Percentiles rank a stretch among this genome's conserved stretches.
These are phyloP conservation scores for Diospyros lotus DNA, from an alignment of 148 eudicot genomes.

Conservation along the genomic window DNA sequence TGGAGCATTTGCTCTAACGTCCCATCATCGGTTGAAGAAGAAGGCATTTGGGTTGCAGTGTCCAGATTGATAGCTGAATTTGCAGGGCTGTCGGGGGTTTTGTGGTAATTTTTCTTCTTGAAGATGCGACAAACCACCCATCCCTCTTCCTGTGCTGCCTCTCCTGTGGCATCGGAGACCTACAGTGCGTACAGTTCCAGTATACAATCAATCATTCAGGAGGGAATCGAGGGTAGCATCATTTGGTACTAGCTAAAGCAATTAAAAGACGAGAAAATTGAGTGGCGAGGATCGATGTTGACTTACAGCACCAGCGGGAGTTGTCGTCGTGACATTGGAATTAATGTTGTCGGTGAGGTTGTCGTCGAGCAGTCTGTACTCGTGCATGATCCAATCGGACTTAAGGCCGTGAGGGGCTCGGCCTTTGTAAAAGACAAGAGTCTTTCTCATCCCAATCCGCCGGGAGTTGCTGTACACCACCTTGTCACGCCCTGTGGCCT, in stretches of 20 bases:
- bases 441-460: constrained; percentile 27
- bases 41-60: background rate
- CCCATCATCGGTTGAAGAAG: constrained; percentile 6
- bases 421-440: constrained; percentile 25
- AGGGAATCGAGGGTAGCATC: no score
- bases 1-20: constrained; percentile 18
- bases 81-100: constrained; percentile 5
- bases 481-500: constrained; percentile 25
- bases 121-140: constrained; percentile 18
- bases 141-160: constrained; percentile 13
- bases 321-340: no score
- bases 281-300: background rate
- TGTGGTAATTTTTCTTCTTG: constrained; percentile 18
- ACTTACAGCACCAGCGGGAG: background rate
- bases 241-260: background rate
- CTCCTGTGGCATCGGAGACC: constrained; percentile 7
- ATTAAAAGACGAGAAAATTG: background rate
- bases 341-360: background rate
- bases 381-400: constrained; percentile 29
- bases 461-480: constrained; percentile 7
- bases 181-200: background rate
- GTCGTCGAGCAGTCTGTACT: constrained; percentile 18
- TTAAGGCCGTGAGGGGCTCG: constrained; percentile 23
- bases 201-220: background rate
- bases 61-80: background rate